Evolutionary conservation across 1,139 yeast genomes (phyloP), one percentile per base, ranked within the genome.

Genomic region (Candida mesenterica): DNA sequence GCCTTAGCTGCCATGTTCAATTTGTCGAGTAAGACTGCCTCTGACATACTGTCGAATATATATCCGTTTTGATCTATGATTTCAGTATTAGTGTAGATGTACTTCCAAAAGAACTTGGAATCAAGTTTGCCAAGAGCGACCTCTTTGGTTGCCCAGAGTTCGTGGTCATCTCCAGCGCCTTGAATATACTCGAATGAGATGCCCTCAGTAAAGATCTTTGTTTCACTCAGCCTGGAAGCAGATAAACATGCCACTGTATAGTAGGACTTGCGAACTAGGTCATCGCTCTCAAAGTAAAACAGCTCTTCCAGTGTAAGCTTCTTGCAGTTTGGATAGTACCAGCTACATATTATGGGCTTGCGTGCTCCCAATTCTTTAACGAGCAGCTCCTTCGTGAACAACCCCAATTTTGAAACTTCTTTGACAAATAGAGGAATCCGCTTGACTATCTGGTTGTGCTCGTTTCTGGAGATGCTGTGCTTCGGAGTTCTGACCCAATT

Each of bases 131-230:
- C 69, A 1, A 48, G 37, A 31, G 66, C 59, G 1, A 65, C 36
- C 2, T 57, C 68, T 4, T 62, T 53, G 0, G 71, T 57, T 0
- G 89, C 79, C 97, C 96, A 89, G 17, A 82, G 64, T 50, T 89
- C 96, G 53, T 89, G 96, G 50, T 89, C 96, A 57, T 89, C 97
- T 0, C 94, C 96, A 0, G 96, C 89, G 1, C 96, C 96, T 57
- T 87, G 96, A 2, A 88, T 82, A 53, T 89, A 89, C 19, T 56
- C 51, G 59, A 65, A 62, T 2, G 53, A 34, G 5, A 46, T 43
- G 10, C 43, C 15, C 30, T 28, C 13, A 30, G 40, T 12, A 14
- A 34, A 22, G 3, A 34, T 37, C 40, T n/a, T 36, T 32, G 15
- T 29, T 31, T 16, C 27, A 31, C 0, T 77, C 51, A 64, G 68